Evolutionary conservation across 768 basidiomycete genomes (phyloP), one percentile per base, ranked within the genome.

Genomic region (Agrocybe praecox): DNA sequence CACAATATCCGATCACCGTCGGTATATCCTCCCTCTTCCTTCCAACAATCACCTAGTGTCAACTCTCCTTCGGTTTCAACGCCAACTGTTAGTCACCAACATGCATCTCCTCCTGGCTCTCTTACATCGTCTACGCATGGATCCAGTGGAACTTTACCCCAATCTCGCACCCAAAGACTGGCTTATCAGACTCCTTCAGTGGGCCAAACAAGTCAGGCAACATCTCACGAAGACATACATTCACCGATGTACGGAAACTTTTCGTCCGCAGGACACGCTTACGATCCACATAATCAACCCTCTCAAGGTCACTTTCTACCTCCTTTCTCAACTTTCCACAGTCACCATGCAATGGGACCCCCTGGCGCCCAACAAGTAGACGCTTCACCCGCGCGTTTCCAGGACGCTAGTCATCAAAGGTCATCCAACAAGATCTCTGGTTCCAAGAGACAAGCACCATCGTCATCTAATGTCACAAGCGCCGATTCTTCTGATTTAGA

Each of bases 401-500:
- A 85, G 56, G 85, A 87, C 52, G 65, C 73, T 5, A 76, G 74
- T 52, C 66, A 67, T 33, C 69, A 69, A 36, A 57, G 67, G 62
- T 61, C 64, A 50, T 34, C 74, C 50, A 72, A 49, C 40, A 64
- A 68, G 36, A 65, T 74, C 70, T 70, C 80, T 40, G 76, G 78
- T 24, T 73, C 82, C 55, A 91, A 90, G 71, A 79, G 89, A 61
- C 77, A 81, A 26, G 82, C 83, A 32, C 81, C 84, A 12, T 74
- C 80, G 2, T 80, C 84, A 14, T 90, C 90, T 1, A 85, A 83
- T 62, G 82, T 86, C 57, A 85, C 87, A 9, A 92, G 89, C 60
- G 86, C 89, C 11, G 86, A 93, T 70, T 92, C 92, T 1, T 90
- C 91, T 34, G 92, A 93, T 65, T 70, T 84, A n/a, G 93, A 94